These are phyloP conservation scores for Cystobasidiopsis lactophilus DNA, from an alignment of 768 basidiomycete species.

Conservation along the genomic window DNA sequence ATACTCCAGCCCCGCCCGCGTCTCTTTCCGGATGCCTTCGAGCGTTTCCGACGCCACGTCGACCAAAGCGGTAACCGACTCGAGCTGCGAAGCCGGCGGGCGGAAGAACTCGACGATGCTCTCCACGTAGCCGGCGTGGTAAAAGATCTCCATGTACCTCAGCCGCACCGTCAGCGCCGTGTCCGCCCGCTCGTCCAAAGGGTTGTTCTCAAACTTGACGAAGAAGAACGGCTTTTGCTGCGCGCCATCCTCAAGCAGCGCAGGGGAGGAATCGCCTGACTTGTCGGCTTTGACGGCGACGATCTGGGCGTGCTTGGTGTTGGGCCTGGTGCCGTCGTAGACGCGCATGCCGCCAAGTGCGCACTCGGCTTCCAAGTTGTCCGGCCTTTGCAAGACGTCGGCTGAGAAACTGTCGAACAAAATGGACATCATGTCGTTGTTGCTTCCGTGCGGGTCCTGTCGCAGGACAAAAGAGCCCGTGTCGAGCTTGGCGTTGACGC, in stretches of 20 bases:
- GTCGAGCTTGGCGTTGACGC: conserved; percentile 52
- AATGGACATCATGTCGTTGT: conserved; percentile 56
- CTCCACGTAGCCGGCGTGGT: conserved; percentile 82
- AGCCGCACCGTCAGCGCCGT: conserved; percentile 56
- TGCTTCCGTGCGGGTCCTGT: conserved; percentile 40
- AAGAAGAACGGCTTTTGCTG: conserved; percentile 49
- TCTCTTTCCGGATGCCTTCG: conserved; percentile 81
- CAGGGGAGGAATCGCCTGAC: conserved; percentile 1
- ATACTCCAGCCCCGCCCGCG: conserved; percentile 76
- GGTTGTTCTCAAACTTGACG: conserved; percentile 75
- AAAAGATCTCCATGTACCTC: conserved; percentile 78
- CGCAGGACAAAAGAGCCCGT: conserved; percentile 72
- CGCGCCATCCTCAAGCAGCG: background rate
- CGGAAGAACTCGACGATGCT: conserved; percentile 76
- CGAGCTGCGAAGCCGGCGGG: conserved; percentile 79
- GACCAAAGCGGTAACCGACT: conserved; percentile 80
- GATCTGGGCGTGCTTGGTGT: conserved; percentile 68
- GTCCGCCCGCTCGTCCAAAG: conserved; percentile 75
- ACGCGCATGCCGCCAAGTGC: conserved; percentile 70
- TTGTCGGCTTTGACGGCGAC: conserved; percentile 48
- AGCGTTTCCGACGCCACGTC: conserved; percentile 79
- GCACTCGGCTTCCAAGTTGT: conserved; percentile 63
- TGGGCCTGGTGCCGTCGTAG: conserved; percentile 66
- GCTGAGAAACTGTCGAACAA: conserved; percentile 73
- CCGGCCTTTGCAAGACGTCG: conserved; percentile 57